Evolutionary conservation across 1,139 yeast species (phyloP), one percentile per base, ranked within the genome.

Genomic region (Wickerhamiella pararugosa): DNA sequence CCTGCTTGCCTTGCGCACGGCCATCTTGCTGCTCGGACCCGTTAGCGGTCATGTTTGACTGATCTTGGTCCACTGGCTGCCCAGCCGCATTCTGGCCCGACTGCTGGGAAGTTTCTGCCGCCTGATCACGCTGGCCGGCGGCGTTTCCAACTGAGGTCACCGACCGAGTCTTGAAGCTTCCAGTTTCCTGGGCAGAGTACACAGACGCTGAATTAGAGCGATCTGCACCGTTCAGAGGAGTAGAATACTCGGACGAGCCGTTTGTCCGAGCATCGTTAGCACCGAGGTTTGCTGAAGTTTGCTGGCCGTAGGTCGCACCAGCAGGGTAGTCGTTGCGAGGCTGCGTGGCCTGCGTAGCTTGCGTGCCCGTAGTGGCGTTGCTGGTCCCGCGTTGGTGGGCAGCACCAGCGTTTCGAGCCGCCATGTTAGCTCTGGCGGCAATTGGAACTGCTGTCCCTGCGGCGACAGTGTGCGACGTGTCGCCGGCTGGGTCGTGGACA

Each of bases 371-470:
- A 7, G n/a, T n/a, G 7, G 10, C n/a, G 26, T 30, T 6, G 32
- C 34, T 6, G 31, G 5, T 4, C 28, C 41, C 25, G 10, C 37
- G 25, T 35, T 34, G 33, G 25, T 30, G 32, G 36, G 37, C 15
- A 15, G 44, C 43, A 29, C 56, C 58, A 6, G 58, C 57, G 37
- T 54, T 53, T 25, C 36, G 41, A 3, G 60, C 57, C 21, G 43
- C 44, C 27, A 39, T 33, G 32, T 52, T 50, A 11, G 59, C 57
- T 6, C 49, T 46, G 8, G 49, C 47, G n/a, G 59, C 59, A 3
- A 54, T 49, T 6, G 60, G 60, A 15, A 51, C 47, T 6, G 58
- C 51, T 2, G 57, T 50, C 28, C 57, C 59, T 2, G 59, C 53
- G 2, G 52, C 43, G 28, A 41, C 43, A 43, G 55, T 59, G 5